phyloP scores from a whole-genome alignment of 129 eudicot genomes.

The Arctium minus region DNA sequence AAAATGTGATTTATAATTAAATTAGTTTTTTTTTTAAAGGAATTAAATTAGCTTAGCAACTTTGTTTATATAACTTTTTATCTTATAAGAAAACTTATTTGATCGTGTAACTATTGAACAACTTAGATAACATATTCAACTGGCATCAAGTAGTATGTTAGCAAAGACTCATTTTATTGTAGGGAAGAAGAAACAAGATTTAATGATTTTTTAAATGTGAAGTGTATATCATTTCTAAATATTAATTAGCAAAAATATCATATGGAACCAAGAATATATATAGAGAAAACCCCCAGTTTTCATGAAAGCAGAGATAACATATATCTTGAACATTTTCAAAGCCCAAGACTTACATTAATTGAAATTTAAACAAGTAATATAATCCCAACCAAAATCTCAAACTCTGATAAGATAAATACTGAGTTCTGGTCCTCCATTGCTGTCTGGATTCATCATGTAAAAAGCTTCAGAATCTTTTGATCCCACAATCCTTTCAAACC shows the following conservation, averaged over 20 bases:
- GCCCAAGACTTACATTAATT: constrained; percentile 21
- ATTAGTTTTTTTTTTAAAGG: no score
- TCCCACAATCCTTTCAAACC: constrained; percentile 82
- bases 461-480: constrained; percentile 83
- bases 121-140: no score
- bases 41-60: not conserved
- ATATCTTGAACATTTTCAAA: constrained; percentile 19
- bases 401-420: constrained; percentile 78
- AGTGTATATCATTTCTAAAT: not conserved
- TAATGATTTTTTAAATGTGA: not conserved
- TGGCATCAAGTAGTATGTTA: no score
- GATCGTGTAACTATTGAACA: no score
- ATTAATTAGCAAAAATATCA: not conserved
- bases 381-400: constrained; percentile 25
- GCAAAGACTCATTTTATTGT: not conserved
- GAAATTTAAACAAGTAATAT: not conserved
- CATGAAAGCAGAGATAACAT: constrained; percentile 7
- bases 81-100: no score
- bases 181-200: not conserved
- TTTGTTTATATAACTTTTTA: no score
- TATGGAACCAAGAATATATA: not conserved
- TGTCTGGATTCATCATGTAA: constrained; percentile 92
- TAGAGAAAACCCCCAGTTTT: constrained; percentile 6
- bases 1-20: no score
- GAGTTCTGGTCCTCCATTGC: constrained; percentile 82